phyloP scores from a whole-genome alignment of 148 eudicot species.

The Linanthus parryae region DNA sequence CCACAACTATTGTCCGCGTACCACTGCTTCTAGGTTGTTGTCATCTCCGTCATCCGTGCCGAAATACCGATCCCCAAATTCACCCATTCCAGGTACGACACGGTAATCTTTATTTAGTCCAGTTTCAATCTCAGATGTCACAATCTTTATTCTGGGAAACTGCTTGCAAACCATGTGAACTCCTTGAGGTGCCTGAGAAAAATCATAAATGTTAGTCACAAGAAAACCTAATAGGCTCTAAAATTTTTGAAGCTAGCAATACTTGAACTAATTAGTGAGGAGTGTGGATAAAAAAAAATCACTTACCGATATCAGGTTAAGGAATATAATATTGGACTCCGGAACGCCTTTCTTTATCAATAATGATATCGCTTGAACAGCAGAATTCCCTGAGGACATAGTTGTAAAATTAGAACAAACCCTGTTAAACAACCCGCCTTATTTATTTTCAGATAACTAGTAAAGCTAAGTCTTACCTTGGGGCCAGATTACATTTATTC shows the following conservation, averaged over 20 bases:
- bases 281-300: no score
- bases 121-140: constrained; percentile 87
- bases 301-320: constrained; percentile 92
- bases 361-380: constrained; percentile 86
- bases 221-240: no score
- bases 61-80: constrained; percentile 93
- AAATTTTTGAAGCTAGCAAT: no score
- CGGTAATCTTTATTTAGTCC: constrained; percentile 83
- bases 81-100: constrained; percentile 98
- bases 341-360: constrained; percentile 90
- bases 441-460: no score
- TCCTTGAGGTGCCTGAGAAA: constrained; percentile 90
- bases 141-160: constrained; percentile 89
- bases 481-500: no score
- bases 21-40: constrained; percentile 11
- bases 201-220: neutral
- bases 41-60: constrained; percentile 84
- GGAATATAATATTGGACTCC: constrained; percentile 89
- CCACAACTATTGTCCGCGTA: constrained; percentile 10
- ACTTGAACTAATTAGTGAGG: no score
- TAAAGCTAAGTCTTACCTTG: no score
- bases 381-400: constrained; percentile 68
- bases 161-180: constrained; percentile 80
- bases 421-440: no score
- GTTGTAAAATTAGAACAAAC: no score